Conservation (phyloP, 2,329 filamentous ascomycete species). For the Arthrobotrys entomopaga region DNA sequence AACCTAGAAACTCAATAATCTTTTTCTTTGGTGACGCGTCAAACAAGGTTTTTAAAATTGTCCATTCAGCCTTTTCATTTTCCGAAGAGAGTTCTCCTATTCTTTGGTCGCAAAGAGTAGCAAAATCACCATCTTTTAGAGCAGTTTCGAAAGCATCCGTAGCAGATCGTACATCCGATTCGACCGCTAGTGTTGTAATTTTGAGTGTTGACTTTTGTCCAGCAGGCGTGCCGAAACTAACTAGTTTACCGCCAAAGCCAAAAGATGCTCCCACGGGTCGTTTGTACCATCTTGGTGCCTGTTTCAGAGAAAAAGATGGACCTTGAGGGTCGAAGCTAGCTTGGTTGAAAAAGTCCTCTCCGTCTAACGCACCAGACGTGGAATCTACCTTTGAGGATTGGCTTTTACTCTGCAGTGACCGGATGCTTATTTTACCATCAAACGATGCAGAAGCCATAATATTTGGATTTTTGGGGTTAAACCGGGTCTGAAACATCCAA, state of each 20-base stretch:
- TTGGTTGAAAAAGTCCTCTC: conserved; percentile 95
- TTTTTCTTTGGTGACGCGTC: conserved; percentile 85
- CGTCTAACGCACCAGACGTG: conserved; percentile 78
- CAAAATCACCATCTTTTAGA: conserved; percentile 79
- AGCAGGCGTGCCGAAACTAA: conserved; percentile 74
- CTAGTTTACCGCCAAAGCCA: conserved; percentile 92
- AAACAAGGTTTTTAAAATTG: conserved; percentile 87
- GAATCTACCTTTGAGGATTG: conserved; percentile 65
- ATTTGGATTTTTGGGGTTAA: conserved; percentile 91
- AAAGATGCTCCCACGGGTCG: conserved; percentile 87
- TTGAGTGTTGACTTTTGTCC: conserved; percentile 78
- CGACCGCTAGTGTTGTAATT: conserved; percentile 88
- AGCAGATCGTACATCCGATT: conserved; percentile 82
- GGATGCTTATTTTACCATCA: conserved; percentile 92
- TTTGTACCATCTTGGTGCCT: conserved; percentile 90
- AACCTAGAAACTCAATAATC: conserved; percentile 90
- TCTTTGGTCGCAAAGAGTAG: conserved; percentile 80
- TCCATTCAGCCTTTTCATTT: conserved; percentile 96
- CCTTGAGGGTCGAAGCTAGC: conserved; percentile 91
- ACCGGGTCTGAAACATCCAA: conserved; percentile 96
- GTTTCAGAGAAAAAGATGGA: conserved; percentile 84
- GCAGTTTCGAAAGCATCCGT: conserved; percentile 88
- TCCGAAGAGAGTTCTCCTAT: conserved; percentile 80
- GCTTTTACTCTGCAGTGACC: conserved; percentile 84
- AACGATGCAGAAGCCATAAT: conserved; percentile 95